Conservation (phyloP, 768 basidiomycete species). For the Butyriboletus loyo region DNA sequence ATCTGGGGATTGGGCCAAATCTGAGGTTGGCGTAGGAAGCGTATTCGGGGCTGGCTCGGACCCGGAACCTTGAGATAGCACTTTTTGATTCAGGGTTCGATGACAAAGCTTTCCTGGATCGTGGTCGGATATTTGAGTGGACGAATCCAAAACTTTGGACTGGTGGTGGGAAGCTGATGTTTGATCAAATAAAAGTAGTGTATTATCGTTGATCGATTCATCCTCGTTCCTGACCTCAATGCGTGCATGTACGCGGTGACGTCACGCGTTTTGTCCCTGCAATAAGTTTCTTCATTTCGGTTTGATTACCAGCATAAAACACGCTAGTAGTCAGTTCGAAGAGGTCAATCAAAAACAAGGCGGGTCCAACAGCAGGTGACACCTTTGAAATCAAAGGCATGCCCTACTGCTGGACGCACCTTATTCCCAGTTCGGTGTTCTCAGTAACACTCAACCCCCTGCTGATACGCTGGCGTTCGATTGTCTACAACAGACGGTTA, state of each 20-base stretch:
- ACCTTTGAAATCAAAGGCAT: slow-evolving; percentile 5
- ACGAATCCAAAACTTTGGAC: not conserved
- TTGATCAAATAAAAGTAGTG: not conserved
- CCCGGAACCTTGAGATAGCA: no score
- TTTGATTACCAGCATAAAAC: not conserved
- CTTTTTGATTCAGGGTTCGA: slow-evolving; percentile 16
- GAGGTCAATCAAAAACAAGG: slow-evolving; percentile 8
- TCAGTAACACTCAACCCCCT: not conserved
- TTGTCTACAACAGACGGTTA: not conserved
- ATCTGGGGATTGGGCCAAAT: no score
- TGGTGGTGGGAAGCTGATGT: slow-evolving; percentile 1
- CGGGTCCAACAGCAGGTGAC: slow-evolving; percentile 19
- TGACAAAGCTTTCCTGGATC: slow-evolving; percentile 9
- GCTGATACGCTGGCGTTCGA: no score
- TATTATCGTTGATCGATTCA: not conserved
- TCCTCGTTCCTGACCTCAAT: no score
- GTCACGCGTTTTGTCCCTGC: not conserved
- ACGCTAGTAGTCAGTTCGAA: not conserved
- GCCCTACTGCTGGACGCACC: slow-evolving; percentile 24
- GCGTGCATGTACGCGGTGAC: not conserved
- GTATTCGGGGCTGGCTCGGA: no score
- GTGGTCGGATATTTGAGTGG: slow-evolving; percentile 9
- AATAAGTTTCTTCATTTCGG: not conserved
- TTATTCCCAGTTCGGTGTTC: slow-evolving; percentile 4
- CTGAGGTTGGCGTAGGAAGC: no score